These are phyloP conservation scores for Zygosaccharomyces bailii DNA, from an alignment of 805 yeast genomes.

Conservation along the genomic window DNA sequence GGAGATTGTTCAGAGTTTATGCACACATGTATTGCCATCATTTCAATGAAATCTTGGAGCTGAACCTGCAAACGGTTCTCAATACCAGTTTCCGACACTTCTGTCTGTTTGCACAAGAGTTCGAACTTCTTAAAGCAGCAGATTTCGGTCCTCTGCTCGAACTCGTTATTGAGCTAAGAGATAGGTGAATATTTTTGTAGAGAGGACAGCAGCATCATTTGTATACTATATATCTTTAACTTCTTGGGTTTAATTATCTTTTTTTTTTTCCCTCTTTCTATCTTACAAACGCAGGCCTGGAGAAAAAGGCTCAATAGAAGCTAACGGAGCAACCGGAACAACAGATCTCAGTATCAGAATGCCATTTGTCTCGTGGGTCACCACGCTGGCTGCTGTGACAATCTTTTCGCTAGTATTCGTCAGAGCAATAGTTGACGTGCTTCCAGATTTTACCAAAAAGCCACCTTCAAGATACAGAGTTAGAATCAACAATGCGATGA, in stretches of 20 bases:
- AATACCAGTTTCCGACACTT: constrained; percentile 95
- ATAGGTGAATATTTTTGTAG: constrained; percentile 23
- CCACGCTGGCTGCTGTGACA: not conserved
- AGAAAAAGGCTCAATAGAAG: not conserved
- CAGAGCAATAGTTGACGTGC: not conserved
- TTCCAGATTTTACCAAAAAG: constrained; percentile 16
- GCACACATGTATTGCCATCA: constrained; percentile 98
- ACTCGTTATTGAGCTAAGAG: constrained; percentile 52
- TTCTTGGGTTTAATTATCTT: not conserved
- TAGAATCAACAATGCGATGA: constrained; percentile 20
- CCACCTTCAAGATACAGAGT: constrained; percentile 21
- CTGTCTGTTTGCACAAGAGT: constrained; percentile 81
- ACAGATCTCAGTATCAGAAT: not conserved
- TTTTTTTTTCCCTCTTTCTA: not conserved
- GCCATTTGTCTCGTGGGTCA: not conserved
- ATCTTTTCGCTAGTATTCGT: constrained; percentile 5
- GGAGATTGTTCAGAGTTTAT: constrained; percentile 87
- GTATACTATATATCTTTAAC: constrained; percentile 1
- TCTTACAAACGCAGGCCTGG: not conserved
- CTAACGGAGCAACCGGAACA: not conserved
- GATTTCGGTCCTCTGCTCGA: constrained; percentile 93
- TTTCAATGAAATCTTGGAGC: constrained; percentile 88
- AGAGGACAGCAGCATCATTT: not conserved
- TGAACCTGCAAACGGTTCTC: constrained; percentile 87
- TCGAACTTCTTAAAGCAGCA: constrained; percentile 66